These are phyloP conservation scores for Hibiscus trionum DNA, from an alignment of 345 rosid genomes.

Conservation along the genomic window DNA sequence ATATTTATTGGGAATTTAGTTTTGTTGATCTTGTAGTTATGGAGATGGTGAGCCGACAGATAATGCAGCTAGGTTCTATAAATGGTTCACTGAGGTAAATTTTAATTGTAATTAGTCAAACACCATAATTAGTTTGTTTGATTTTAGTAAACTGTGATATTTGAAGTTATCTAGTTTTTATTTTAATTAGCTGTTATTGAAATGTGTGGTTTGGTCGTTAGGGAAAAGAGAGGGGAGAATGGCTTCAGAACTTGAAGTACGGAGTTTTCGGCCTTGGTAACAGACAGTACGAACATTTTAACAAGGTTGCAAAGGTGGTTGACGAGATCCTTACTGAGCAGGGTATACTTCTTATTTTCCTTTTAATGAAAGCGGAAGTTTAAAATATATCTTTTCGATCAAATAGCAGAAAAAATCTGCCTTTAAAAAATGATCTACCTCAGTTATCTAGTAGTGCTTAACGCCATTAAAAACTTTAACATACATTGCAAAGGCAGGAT, in stretches of 20 bases:
- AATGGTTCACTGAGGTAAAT: constrained; percentile 92
- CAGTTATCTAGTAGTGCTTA: background rate
- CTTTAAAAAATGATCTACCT: background rate
- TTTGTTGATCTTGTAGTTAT: constrained; percentile 40
- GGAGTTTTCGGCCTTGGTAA: constrained; percentile 97
- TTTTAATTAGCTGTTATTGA: background rate
- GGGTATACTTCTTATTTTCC: constrained; percentile 41
- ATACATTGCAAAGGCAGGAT: background rate
- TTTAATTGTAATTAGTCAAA: constrained; percentile 5
- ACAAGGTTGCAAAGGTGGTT: constrained; percentile 85
- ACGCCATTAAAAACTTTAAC: background rate
- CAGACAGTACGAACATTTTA: constrained; percentile 93
- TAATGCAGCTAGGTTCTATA: constrained; percentile 96
- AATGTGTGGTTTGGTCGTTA: constrained; percentile 17
- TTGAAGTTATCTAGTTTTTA: background rate
- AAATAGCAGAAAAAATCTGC: background rate
- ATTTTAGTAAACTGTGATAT: constrained; percentile 13
- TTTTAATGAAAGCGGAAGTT: constrained; percentile 3
- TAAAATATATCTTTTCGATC: background rate
- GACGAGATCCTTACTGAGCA: constrained; percentile 61
- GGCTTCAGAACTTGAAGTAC: constrained; percentile 60
- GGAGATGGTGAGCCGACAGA: constrained; percentile 99
- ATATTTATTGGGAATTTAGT: background rate
- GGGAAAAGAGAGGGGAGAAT: constrained; percentile 70
- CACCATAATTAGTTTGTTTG: background rate